Evolutionary conservation across 805 yeast species (phyloP), one percentile per base, ranked within the genome.

Genomic region (Hanseniaspora mollemarum): DNA sequence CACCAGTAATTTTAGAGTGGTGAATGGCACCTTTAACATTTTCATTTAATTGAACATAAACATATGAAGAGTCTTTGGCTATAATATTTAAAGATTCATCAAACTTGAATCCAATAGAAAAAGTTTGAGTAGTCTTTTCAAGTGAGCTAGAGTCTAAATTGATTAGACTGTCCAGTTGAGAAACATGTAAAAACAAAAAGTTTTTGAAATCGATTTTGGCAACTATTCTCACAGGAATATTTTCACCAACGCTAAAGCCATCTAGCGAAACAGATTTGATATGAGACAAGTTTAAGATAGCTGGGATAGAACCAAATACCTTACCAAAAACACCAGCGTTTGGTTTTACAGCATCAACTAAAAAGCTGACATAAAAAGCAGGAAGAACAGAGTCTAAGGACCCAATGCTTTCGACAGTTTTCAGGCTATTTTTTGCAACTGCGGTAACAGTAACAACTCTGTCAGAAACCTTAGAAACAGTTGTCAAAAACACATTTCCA

Each of bases 381-480:
- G 99, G 94, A 35, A 83, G 74, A 25, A 88, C 74, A 3, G 94
- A 78, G 59, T 87, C 94, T 19, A 86, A 69, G 2, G 94, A 78
- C 1, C 87, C 72, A 39, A 83, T 79, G 5, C 82, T 68, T 3
- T 76, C 61, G 7, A 76, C 60, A 5, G 77, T 66, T 21, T 69
- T 58, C 22, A 70, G 63, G 29, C 70, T 71, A 21, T 70, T 62
- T 3, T 78, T 74, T 9, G 69, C 45, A 56, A 73, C 74, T 54
- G 81, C 71, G 2, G 80, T 78, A 25, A 85, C 68, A 1, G 80
- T 76, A 59, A 54, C 74, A 66, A 60, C 68, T 72, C 68, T 63
- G 41, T 62, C 61, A 8, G 74, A 59, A 37, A 65, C 69, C 52
- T 76, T 75, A 21, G 72, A 59, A 32, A 88, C 72, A 9, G 78